Percentiles rank a stretch among this genome's conserved stretches.
These are phyloP conservation scores for Mycena vitilis DNA, from an alignment of 768 basidiomycete species.

Conservation along the genomic window DNA sequence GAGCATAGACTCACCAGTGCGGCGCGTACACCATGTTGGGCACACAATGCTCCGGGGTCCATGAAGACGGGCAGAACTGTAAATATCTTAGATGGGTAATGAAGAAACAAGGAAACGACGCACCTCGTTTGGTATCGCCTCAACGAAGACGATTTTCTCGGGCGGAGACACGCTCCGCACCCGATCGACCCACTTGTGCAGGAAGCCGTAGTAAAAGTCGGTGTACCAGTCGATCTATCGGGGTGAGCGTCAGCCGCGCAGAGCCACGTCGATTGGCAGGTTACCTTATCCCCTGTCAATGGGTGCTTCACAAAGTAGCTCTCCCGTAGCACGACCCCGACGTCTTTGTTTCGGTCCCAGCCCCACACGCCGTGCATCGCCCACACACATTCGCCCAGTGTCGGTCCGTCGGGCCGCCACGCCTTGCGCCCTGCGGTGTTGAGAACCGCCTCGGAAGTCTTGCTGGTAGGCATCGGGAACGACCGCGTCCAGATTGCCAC, in stretches of 20 bases:
- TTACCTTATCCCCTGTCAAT: conserved; percentile 67
- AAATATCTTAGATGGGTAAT: conserved; percentile 20
- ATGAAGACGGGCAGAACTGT: conserved; percentile 84
- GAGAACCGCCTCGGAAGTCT: conserved; percentile 66
- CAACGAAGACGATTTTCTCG: conserved; percentile 78
- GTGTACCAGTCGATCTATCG: conserved; percentile 87
- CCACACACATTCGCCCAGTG: conserved; percentile 82
- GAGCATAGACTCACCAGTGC: conserved; percentile 65
- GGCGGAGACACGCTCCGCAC: conserved; percentile 61
- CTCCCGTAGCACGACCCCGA: conserved; percentile 82
- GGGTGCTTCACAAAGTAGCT: conserved; percentile 87
- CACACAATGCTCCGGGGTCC: conserved; percentile 74
- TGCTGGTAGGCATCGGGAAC: conserved; percentile 88
- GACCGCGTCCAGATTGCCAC: conserved; percentile 87
- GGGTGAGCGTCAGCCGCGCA: background rate
- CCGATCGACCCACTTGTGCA: conserved; percentile 73
- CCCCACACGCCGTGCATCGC: conserved; percentile 95
- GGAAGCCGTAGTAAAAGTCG: conserved; percentile 86
- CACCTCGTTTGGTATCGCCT: conserved; percentile 95
- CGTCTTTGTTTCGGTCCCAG: conserved; percentile 75
- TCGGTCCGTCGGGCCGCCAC: conserved; percentile 84
- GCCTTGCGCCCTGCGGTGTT: conserved; percentile 70
- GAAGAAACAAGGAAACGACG: background rate
- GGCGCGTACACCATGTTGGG: conserved; percentile 77
- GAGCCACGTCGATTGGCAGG: no score